Evolutionary conservation across 352 stramenopile species (phyloP), one percentile per base, ranked within the genome.

Genomic region (Globisporangium nunn): DNA sequence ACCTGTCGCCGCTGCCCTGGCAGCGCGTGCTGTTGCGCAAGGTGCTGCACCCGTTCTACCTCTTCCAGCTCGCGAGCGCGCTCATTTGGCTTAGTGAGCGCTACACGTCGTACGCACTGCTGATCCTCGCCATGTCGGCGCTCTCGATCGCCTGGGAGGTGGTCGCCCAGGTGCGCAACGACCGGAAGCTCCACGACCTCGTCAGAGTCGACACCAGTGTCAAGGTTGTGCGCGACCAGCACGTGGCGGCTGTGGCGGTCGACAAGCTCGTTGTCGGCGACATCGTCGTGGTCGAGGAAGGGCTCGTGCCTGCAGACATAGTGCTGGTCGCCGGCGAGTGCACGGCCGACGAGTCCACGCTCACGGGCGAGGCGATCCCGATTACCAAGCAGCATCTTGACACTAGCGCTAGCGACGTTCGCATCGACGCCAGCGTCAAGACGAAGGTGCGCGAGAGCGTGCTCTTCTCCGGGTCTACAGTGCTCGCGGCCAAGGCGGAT

Each of bases 321-420:
- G 66, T 87, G 2, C 48, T 92, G 10, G 31, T 92, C 11, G 64
- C 66, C 3, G 82, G 82, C 10, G 74, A 88, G 50, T 92, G 82
- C 35, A 84, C 75, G 30, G 78, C 67, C 17, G 82, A 92, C 50
- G 82, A 92, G 66, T 72, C 82, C 1, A 87, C 78, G 44, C 71
- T 92, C n/a, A 92, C 82, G 14, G 82, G 82, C 0, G 82, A 92
- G 56, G 78, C 81, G n/a, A 84, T 92, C n/a, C 82, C 82, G 4
- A 80, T 91, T 44, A 82, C 71, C 6, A 90, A 92, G 53, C 74
- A 87, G 35, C 41, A 75, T 0, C 40, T 62, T 17, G 35, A 23
- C 1, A 31, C 6, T 11, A 28, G 37, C 12, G 40, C 15, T 3
- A 8, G 40, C 29, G 62, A 62, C 39, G 45, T 68, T 10, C 39